These are phyloP conservation scores for Sherardia arvensis DNA, from an alignment of 257 asterid genomes.

Conservation along the genomic window DNA sequence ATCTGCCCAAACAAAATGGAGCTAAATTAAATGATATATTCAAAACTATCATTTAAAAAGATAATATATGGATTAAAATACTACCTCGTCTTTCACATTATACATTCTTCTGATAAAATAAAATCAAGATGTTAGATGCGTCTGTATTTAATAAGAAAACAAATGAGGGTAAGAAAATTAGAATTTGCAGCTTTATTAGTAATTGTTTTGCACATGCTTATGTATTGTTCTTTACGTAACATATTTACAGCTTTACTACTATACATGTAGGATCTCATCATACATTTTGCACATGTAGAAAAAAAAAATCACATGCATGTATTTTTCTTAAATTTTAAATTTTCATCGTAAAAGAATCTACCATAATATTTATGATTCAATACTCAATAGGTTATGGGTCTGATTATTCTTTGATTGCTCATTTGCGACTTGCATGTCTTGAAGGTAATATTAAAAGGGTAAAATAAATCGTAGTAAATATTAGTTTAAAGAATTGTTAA, in stretches of 20 bases:
- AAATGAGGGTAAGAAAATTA: not conserved
- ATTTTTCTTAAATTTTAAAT: too few species aligned
- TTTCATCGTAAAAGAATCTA: too few species aligned
- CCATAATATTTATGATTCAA: too few species aligned
- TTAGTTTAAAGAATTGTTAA: too few species aligned
- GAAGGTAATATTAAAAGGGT: too few species aligned
- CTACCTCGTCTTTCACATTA: conserved; percentile 42
- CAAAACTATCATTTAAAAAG: conserved; percentile 25
- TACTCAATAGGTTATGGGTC: too few species aligned
- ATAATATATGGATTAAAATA: conserved; percentile 12
- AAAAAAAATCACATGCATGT: not conserved
- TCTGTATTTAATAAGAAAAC: too few species aligned
- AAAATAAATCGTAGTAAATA: too few species aligned
- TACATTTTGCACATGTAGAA: not conserved
- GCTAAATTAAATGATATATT: conserved; percentile 6
- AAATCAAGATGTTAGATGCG: too few species aligned
- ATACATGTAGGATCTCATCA: not conserved
- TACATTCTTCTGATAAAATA: conserved; percentile 1
- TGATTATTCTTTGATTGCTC: too few species aligned
- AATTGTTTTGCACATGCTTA: conserved; percentile 8
- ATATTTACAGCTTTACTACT: not conserved
- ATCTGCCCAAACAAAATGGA: conserved; percentile 17
- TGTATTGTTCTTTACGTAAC: conserved; percentile 11
- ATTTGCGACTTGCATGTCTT: too few species aligned
- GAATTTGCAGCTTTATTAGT: not conserved